Evolutionary conservation across 163 green algal genomes (phyloP).

Genomic region (Chlorella variabilis): DNA sequence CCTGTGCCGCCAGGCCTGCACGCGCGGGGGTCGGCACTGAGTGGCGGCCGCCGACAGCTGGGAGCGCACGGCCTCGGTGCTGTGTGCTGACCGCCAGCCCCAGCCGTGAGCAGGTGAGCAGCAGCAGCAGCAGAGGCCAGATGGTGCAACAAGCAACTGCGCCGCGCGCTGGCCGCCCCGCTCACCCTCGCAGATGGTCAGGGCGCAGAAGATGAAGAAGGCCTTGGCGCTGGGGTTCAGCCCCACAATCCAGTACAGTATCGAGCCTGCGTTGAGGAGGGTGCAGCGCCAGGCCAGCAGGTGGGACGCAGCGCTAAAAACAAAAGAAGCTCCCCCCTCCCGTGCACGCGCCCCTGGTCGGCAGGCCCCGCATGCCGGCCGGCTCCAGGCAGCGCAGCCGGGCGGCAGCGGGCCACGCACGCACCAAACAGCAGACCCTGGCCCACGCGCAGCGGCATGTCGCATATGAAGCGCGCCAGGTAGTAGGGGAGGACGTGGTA

Average conservation of each 20-base stretch:
- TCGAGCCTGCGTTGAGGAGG: not conserved
- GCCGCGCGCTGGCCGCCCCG: not conserved
- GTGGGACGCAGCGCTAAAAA: too few species aligned
- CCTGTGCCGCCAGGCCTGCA: slow-evolving; percentile 36
- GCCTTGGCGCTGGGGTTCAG: slow-evolving; percentile 41
- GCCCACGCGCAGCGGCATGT: slow-evolving; percentile 55
- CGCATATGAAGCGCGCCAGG: slow-evolving; percentile 54
- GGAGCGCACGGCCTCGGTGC: too few species aligned
- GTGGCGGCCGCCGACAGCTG: too few species aligned
- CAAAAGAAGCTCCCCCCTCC: not conserved
- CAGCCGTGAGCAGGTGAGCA: too few species aligned
- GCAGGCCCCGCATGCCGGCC: too few species aligned
- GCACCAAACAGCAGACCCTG: slow-evolving; percentile 34
- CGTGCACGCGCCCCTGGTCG: not conserved
- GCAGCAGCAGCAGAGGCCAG: too few species aligned
- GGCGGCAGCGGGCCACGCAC: too few species aligned
- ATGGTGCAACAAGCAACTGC: too few species aligned
- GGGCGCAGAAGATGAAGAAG: slow-evolving; percentile 52
- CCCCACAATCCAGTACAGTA: slow-evolving; percentile 63
- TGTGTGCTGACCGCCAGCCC: too few species aligned
- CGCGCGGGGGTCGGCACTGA: too few species aligned
- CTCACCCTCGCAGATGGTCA: slow-evolving; percentile 25
- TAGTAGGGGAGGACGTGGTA: slow-evolving; percentile 64
- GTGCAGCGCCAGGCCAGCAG: not conserved
- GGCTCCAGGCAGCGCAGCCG: too few species aligned